Conservation (phyloP, 164 flowering plant species). For the Vitis rupestris region DNA sequence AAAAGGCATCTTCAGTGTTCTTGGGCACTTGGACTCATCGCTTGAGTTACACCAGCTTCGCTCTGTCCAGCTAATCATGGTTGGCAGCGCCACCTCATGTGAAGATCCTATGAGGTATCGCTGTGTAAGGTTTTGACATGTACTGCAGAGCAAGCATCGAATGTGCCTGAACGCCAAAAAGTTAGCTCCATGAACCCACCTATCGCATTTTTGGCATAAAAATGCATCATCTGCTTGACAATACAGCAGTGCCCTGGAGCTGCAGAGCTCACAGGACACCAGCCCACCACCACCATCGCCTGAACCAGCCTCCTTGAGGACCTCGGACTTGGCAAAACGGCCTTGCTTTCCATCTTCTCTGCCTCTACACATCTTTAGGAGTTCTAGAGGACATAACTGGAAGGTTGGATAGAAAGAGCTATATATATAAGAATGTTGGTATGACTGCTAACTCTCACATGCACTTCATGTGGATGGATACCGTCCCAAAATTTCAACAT, state of each 20-base stretch:
- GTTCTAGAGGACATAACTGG: not conserved
- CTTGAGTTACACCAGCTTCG: conserved; percentile 16
- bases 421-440: conserved; percentile 8
- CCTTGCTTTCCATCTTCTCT: conserved; percentile 17
- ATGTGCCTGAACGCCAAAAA: conserved; percentile 55
- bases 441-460: not conserved
- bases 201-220: conserved; percentile 53
- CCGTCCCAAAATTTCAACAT: conserved; percentile 9
- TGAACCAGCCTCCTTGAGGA: not conserved
- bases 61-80: conserved; percentile 15
- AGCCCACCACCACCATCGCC: not conserved
- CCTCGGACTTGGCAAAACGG: not conserved
- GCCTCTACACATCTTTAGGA: conserved; percentile 48
- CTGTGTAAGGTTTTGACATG: conserved; percentile 41
- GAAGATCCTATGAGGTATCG: conserved; percentile 41
- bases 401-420: conserved; percentile 5
- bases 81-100: conserved; percentile 28
- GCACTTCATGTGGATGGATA: not conserved
- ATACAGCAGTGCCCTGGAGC: conserved; percentile 38
- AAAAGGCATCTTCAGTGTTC: conserved; percentile 24
- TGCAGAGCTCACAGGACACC: conserved; percentile 49
- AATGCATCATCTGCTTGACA: conserved; percentile 65
- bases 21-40: conserved; percentile 10
- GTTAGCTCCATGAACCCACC: conserved; percentile 54
- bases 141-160: conserved; percentile 43